Evolutionary conservation across 192 early-diverging fungal genomes (phyloP), one percentile per base, ranked within the genome.

Genomic region (Gigaspora rosea): DNA sequence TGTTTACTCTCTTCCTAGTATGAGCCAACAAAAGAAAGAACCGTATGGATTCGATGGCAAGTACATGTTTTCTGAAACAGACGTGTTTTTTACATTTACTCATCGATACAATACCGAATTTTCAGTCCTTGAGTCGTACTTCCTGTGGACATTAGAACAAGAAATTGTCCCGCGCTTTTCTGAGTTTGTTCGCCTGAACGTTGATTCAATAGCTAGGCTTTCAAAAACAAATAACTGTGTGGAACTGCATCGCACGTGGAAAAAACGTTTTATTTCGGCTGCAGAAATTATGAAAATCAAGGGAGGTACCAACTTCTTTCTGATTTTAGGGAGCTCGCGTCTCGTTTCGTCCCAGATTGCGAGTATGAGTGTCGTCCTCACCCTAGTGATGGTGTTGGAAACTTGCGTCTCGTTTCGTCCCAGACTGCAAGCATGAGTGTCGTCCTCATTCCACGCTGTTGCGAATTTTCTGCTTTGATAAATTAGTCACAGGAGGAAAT

Each of bases 1-100:
- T n/a, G n/a, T n/a, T n/a, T n/a, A 67, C 65, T 35, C 65, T 67
- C 65, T 67, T 48, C 33, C 65, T 67, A 67, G 4, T 67, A 67
- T 67, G 65, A 35, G 65, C 65, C 65, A 48, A 67, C 65, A 35
- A 67, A 67, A 67, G 65, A 67, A 67, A 67, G n/a, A 50, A 50
- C 65, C 65, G 65, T 67, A 67, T 35, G 65, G 33, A 8, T 67
- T 35, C 7, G 65, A 67, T 35, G 65, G 65, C 65, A 67, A 67
- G 65, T 67, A 67, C 33, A 67, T 33, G 65, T 35, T 67, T 67
- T 67, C 65, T 67, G 41, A 67, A 67, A 67, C 65, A 46, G 33
- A 67, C 32, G 33, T 33, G 65, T 20, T 32, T 67, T 35, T 8
- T 35, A 67, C 65, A 67, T 48, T 67, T 67, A 67, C 33, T 67